A percentile compares a stretch with the other conserved stretches of the same genome.
Evolutionary conservation across 2,329 filamentous ascomycete species (phyloP).

Genomic region (Cladosporium cucumerinum): DNA sequence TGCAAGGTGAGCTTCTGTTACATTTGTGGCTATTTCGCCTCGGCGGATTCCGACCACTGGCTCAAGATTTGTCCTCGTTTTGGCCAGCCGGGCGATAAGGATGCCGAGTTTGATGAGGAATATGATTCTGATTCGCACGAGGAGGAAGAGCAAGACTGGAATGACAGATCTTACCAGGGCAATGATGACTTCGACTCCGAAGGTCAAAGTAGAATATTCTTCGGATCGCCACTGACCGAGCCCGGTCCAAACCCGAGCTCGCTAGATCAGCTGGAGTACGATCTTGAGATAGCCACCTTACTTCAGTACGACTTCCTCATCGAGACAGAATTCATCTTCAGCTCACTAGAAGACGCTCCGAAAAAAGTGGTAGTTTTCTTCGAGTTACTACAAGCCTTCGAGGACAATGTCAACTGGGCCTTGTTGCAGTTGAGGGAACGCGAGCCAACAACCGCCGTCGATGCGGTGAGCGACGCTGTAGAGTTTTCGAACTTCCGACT

Average conservation of each 20-base stretch:
- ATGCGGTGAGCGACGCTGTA: neutral
- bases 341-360: neutral
- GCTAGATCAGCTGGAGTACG: neutral
- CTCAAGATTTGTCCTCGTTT: neutral
- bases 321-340: neutral
- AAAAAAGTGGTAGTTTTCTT: neutral
- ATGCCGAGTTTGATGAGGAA: neutral
- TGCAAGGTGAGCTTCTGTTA: neutral
- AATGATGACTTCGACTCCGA: neutral
- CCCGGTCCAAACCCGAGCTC: neutral
- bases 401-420: neutral
- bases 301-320: neutral
- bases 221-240: neutral
- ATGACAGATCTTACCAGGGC: neutral
- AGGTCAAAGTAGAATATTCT: neutral
- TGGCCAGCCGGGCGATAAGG: neutral
- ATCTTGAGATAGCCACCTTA: neutral
- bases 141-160: neutral
- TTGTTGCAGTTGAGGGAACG: neutral
- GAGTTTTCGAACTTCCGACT: neutral
- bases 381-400: neutral
- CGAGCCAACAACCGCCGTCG: neutral
- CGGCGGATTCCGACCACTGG: neutral
- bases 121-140: neutral
- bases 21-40: neutral